phyloP scores from a whole-genome alignment of 306 rosid species.

The Begonia loranthoides region DNA sequence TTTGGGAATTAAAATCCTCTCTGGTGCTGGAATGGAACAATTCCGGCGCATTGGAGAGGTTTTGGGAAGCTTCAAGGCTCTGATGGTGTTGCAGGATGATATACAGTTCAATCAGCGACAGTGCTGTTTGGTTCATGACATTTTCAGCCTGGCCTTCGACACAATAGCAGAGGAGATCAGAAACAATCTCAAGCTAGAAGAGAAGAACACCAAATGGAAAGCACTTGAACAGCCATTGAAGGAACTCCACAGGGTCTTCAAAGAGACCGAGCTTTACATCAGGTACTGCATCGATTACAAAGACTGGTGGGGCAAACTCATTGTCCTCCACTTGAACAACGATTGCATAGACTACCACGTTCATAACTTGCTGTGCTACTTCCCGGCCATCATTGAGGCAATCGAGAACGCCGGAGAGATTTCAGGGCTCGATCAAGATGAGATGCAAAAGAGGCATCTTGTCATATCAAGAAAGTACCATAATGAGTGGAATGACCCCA shows the following conservation, averaged over 20 bases:
- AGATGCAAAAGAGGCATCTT: slow-evolving; percentile 51
- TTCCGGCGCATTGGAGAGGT: slow-evolving; percentile 97
- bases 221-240: slow-evolving; percentile 61
- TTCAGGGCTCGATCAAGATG: slow-evolving; percentile 55
- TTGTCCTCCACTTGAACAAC: slow-evolving; percentile 40
- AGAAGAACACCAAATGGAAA: slow-evolving; percentile 74
- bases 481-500: slow-evolving; percentile 64
- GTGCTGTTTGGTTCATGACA: slow-evolving; percentile 47
- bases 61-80: slow-evolving; percentile 78
- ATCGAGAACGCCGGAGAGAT: slow-evolving; percentile 65
- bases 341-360: slow-evolving; percentile 66
- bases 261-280: slow-evolving; percentile 65
- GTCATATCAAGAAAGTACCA: slow-evolving; percentile 49
- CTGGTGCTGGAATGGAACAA: slow-evolving; percentile 69
- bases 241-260: slow-evolving; percentile 60
- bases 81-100: slow-evolving; percentile 68
- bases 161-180: slow-evolving; percentile 65
- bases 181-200: slow-evolving; percentile 53
- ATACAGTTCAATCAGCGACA: slow-evolving; percentile 59
- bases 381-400: slow-evolving; percentile 76
- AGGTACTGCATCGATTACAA: slow-evolving; percentile 51
- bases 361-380: slow-evolving; percentile 60
- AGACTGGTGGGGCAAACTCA: slow-evolving; percentile 68
- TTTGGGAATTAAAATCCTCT: not conserved
- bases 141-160: slow-evolving; percentile 57